Percentiles rank a stretch among this genome's conserved stretches.
phyloP scores from a whole-genome alignment of 139 green algal species.

The Coelastrella sp. region DNA sequence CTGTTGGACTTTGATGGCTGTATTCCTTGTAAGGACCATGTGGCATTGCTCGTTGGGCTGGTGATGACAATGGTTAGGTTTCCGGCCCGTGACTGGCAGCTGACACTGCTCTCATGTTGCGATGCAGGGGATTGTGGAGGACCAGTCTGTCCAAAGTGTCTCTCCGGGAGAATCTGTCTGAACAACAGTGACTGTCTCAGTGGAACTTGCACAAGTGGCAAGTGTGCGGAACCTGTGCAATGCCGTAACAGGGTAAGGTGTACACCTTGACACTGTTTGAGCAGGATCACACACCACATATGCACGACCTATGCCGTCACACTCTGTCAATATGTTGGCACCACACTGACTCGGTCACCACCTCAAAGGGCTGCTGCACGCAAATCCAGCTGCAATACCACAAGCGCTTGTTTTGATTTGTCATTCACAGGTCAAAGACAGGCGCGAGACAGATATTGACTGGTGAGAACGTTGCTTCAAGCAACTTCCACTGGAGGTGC shows the following conservation, averaged over 20 bases:
- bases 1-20: neutral
- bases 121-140: slow-evolving; percentile 36
- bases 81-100: neutral
- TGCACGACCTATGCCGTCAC: neutral
- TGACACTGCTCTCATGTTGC: neutral
- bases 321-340: neutral
- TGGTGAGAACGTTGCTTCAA: slow-evolving; percentile 15
- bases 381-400: too few species aligned
- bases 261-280: too few species aligned
- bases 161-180: slow-evolving; percentile 4
- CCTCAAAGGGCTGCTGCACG: neutral
- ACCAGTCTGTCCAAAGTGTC: slow-evolving; percentile 14
- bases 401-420: neutral
- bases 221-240: slow-evolving; percentile 3
- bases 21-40: neutral
- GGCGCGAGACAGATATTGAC: slow-evolving; percentile 31
- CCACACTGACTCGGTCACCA: neutral
- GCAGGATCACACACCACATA: neutral
- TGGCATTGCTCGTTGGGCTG: neutral
- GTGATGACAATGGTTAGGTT: neutral
- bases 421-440: slow-evolving; percentile 27
- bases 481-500: too few species aligned
- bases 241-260: slow-evolving; percentile 26
- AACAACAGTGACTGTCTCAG: slow-evolving; percentile 29
- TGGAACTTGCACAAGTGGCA: neutral